Conservation (phyloP, 176 grass and related monocot genomes). For the Carex pumila region DNA sequence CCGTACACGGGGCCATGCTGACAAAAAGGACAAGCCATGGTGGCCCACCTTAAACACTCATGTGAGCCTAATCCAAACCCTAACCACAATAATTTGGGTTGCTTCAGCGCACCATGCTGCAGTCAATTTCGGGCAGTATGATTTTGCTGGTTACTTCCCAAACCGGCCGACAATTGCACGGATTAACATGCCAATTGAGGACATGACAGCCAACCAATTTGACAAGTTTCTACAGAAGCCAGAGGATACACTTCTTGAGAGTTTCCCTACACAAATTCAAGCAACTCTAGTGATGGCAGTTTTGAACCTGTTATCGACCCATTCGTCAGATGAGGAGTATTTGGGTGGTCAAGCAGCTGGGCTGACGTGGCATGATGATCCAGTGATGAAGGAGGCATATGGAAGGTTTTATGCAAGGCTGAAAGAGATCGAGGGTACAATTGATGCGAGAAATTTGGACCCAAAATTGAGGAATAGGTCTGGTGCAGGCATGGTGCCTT, state of each 20-base stretch:
- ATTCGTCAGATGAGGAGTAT: constrained; percentile 85
- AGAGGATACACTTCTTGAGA: constrained; percentile 37
- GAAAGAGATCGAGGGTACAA: constrained; percentile 49
- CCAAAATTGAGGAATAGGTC: constrained; percentile 43
- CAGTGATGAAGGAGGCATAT: constrained; percentile 30
- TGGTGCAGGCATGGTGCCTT: constrained; percentile 62
- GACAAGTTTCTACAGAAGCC: constrained; percentile 45
- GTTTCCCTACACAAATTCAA: constrained; percentile 61
- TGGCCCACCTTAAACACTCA: constrained; percentile 53
- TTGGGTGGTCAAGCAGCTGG: constrained; percentile 33
- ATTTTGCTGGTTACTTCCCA: constrained; percentile 64
- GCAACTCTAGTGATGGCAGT: constrained; percentile 65
- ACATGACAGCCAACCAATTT: constrained; percentile 22
- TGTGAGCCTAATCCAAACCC: constrained; percentile 34
- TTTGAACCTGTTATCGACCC: constrained; percentile 52
- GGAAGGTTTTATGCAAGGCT: constrained; percentile 30
- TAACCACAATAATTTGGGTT: constrained; percentile 85
- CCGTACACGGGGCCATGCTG: constrained; percentile 42
- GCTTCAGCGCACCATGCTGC: constrained; percentile 78
- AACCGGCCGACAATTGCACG: constrained; percentile 69
- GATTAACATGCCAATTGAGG: constrained; percentile 63
- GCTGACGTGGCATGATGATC: constrained; percentile 40
- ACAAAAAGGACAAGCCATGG: constrained; percentile 64
- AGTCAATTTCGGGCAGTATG: constrained; percentile 88
- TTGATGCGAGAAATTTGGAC: constrained; percentile 47